Evolutionary conservation across 2,329 filamentous ascomycete genomes (phyloP).

Genomic region (Seiridium cupressi): DNA sequence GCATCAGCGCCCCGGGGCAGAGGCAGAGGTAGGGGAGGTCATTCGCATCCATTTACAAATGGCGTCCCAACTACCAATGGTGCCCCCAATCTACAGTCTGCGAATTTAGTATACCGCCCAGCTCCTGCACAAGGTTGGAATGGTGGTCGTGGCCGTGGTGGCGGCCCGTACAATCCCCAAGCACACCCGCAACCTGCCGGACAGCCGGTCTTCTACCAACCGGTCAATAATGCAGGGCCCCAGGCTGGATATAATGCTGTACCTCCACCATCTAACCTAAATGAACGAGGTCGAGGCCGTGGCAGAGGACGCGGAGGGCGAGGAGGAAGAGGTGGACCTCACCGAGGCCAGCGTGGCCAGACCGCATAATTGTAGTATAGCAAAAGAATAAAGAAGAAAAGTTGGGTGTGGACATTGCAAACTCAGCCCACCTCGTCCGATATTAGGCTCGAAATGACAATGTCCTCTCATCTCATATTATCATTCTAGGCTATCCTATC

Average conservation of each 20-base stretch:
- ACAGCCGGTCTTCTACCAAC: neutral
- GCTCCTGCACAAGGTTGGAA: slow-evolving; percentile 22
- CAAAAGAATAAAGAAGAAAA: no score
- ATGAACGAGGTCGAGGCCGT: slow-evolving; percentile 37
- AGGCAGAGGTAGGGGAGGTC: slow-evolving; percentile 12
- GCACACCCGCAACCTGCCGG: slow-evolving; percentile 20
- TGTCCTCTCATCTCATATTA: no score
- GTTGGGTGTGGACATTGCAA: no score
- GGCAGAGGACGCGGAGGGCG: slow-evolving; percentile 9
- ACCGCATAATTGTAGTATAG: no score
- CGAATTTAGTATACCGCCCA: slow-evolving; percentile 51
- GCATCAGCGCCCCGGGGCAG: slow-evolving; percentile 27
- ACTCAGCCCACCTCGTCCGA: no score
- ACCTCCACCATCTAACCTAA: slow-evolving; percentile 58
- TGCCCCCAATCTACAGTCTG: slow-evolving; percentile 46
- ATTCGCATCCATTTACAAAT: slow-evolving; percentile 14
- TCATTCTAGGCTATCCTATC: no score
- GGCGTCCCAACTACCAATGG: slow-evolving; percentile 27
- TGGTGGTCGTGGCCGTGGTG: slow-evolving; percentile 26
- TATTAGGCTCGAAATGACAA: no score
- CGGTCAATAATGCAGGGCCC: slow-evolving; percentile 38
- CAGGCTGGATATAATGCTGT: slow-evolving; percentile 47
- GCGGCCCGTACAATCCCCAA: slow-evolving; percentile 10
- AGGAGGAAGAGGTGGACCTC: neutral
- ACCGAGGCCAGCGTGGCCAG: no score